Evolutionary conservation across 495 filamentous ascomycete genomes (phyloP).

Genomic region (Terfezia claveryi): DNA sequence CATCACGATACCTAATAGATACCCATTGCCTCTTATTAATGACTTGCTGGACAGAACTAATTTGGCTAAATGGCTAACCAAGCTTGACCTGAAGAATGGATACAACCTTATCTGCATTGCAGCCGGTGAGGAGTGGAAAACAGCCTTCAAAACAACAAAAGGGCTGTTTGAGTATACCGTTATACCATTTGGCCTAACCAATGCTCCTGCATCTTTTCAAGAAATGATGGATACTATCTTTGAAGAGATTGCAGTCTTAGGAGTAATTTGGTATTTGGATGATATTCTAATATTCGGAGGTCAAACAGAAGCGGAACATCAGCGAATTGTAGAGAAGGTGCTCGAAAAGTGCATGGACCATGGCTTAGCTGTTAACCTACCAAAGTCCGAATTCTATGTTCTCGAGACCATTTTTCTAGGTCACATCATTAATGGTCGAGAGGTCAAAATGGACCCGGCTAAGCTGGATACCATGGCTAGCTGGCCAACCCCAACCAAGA

Average conservation of each 20-base stretch:
- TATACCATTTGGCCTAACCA: constrained; percentile 19
- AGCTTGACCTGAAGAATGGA: constrained; percentile 22
- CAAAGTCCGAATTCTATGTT: constrained; percentile 4
- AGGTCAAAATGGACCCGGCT: not conserved
- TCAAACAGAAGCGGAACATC: constrained; percentile 5
- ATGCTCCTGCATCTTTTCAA: constrained; percentile 17
- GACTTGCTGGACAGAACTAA: constrained; percentile 15
- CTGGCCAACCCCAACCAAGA: constrained; percentile 3
- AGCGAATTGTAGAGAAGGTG: constrained; percentile 7
- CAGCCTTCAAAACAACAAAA: constrained; percentile 17
- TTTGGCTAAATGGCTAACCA: constrained; percentile 13
- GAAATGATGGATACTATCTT: constrained; percentile 16
- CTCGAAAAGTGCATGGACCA: constrained; percentile 1
- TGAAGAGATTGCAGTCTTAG: constrained; percentile 6
- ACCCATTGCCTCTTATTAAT: constrained; percentile 21
- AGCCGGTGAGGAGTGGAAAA: constrained; percentile 20
- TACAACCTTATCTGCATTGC: constrained; percentile 23
- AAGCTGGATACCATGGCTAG: constrained; percentile 3
- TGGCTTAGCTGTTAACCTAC: not conserved
- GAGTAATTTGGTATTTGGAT: constrained; percentile 19
- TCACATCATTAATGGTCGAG: not conserved
- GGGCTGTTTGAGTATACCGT: constrained; percentile 17
- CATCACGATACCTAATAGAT: not conserved
- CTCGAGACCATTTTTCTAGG: constrained; percentile 3
- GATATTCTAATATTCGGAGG: constrained; percentile 21